These are phyloP conservation scores for Auricularia cornea DNA, from an alignment of 768 basidiomycete species.

Conservation along the genomic window DNA sequence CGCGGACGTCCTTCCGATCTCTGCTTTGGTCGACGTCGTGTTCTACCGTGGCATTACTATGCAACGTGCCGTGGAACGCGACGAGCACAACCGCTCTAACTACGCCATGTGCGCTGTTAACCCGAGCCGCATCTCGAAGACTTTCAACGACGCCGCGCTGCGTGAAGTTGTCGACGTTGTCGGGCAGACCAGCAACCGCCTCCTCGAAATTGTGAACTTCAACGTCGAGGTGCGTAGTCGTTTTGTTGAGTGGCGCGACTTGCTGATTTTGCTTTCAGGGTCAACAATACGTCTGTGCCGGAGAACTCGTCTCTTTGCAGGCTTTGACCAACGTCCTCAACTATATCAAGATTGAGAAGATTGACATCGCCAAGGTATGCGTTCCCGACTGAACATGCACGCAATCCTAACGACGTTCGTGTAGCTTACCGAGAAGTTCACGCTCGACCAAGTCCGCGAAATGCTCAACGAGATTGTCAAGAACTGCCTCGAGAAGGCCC, in stretches of 20 bases:
- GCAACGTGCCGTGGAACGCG: slow-evolving; percentile 98
- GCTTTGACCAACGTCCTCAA: slow-evolving; percentile 95
- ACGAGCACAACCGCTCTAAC: slow-evolving; percentile 84
- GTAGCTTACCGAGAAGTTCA: slow-evolving; percentile 80
- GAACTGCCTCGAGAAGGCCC: slow-evolving; percentile 65
- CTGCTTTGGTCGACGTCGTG: slow-evolving; percentile 92
- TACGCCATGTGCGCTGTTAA: slow-evolving; percentile 99
- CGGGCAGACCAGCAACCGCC: slow-evolving; percentile 59
- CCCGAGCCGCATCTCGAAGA: slow-evolving; percentile 86
- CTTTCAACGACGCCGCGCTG: slow-evolving; percentile 92
- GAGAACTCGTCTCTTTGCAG: slow-evolving; percentile 87
- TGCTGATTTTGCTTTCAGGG: slow-evolving; percentile 46
- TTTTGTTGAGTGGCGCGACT: not conserved
- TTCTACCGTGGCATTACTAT: slow-evolving; percentile 99
- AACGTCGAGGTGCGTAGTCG: slow-evolving; percentile 65
- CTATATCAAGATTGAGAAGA: slow-evolving; percentile 92
- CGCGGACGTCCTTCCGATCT: slow-evolving; percentile 91
- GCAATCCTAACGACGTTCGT: not conserved
- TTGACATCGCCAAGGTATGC: slow-evolving; percentile 79
- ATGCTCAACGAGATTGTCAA: slow-evolving; percentile 91
- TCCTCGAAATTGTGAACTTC: slow-evolving; percentile 98
- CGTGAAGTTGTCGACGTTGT: slow-evolving; percentile 95
- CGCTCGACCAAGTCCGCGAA: slow-evolving; percentile 89
- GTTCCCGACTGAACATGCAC: not conserved
- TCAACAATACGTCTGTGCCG: slow-evolving; percentile 99